Conservation (phyloP, 768 basidiomycete genomes). For the Suillus weaverae region DNA sequence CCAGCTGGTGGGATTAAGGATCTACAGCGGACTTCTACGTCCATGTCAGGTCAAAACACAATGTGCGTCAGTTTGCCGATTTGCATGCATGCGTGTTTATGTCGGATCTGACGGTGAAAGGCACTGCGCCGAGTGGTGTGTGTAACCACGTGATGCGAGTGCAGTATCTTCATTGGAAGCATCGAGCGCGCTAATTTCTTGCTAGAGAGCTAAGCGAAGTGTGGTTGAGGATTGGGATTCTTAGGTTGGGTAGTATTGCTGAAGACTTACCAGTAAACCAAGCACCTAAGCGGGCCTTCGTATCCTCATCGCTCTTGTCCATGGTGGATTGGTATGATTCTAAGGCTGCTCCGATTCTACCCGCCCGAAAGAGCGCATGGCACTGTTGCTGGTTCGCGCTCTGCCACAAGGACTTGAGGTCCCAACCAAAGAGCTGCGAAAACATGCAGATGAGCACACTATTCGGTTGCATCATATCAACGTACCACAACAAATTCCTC, state of each 20-base stretch:
- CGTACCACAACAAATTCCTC: neutral
- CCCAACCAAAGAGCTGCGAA: neutral
- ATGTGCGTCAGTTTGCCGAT: too few species aligned
- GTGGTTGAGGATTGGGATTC: neutral
- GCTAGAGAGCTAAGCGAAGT: neutral
- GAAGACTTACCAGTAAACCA: neutral
- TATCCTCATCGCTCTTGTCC: neutral
- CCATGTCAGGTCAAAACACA: too few species aligned
- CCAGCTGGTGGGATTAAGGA: too few species aligned
- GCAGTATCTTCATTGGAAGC: neutral
- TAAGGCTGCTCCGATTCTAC: neutral
- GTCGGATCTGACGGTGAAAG: too few species aligned
- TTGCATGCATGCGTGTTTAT: too few species aligned
- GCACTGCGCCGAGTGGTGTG: too few species aligned
- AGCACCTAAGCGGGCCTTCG: neutral
- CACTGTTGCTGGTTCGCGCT: neutral
- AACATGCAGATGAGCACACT: neutral
- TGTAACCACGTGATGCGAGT: too few species aligned
- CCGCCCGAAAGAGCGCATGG: neutral
- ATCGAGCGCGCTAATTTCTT: neutral
- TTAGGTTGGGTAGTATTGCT: neutral
- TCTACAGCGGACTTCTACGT: too few species aligned
- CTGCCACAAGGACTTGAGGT: neutral
- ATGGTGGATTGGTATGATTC: neutral
- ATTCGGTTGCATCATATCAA: neutral